Conservation (phyloP, 139 green algal genomes). For the Picochlorum costavermella region DNA sequence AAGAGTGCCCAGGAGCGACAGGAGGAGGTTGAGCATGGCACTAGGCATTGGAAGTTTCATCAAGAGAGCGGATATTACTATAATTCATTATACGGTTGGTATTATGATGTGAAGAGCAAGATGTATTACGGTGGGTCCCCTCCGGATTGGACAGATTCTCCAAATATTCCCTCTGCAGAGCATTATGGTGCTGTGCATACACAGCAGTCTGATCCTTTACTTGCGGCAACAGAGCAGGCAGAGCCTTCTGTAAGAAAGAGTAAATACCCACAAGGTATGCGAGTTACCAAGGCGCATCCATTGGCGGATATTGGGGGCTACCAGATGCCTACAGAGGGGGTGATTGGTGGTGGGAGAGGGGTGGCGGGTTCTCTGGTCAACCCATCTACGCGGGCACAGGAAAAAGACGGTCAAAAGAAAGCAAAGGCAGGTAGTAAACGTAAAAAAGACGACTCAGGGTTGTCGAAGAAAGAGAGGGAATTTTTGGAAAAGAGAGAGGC, state of each 20-base stretch:
- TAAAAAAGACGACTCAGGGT: constrained; percentile 16
- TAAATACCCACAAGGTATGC: neutral
- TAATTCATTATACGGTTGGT: constrained; percentile 53
- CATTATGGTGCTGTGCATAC: constrained; percentile 15
- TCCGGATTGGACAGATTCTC: constrained; percentile 44
- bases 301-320: constrained; percentile 46
- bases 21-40: neutral
- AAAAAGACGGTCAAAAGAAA: neutral
- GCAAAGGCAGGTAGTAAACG: neutral
- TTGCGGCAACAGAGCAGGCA: constrained; percentile 9
- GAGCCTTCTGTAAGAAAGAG: neutral
- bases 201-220: constrained; percentile 12
- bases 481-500: constrained; percentile 58
- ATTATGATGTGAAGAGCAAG: constrained; percentile 52
- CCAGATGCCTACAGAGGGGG: constrained; percentile 31
- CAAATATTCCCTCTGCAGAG: constrained; percentile 30
- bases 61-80: constrained; percentile 51
- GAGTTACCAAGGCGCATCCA: constrained; percentile 35
- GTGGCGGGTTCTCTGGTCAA: constrained; percentile 8
- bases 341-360: constrained; percentile 33
- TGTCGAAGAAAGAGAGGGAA: constrained; percentile 58
- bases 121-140: constrained; percentile 76
- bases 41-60: constrained; percentile 7
- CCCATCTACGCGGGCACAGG: no score
- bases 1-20: neutral